Conservation (phyloP, 1,284 basidiomycete species). For the Tranzscheliella williamsii region DNA sequence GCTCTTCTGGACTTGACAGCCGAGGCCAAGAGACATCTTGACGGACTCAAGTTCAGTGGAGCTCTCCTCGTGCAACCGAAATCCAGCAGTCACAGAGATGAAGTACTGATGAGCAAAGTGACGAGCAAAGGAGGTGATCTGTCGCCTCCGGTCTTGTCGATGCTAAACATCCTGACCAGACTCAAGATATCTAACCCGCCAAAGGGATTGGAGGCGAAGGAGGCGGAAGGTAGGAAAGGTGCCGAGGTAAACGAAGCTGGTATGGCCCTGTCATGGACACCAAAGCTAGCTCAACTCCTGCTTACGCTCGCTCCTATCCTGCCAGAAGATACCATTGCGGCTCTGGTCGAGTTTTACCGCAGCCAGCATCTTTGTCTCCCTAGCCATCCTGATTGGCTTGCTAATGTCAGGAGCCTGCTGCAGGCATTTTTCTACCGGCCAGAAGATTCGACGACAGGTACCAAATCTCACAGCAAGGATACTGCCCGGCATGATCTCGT, state of each 20-base stretch:
- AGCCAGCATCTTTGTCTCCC: conserved; percentile 54
- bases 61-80: conserved; percentile 1
- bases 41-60: conserved; percentile 35
- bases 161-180: conserved; percentile 5
- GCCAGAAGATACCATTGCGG: conserved; percentile 44
- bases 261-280: conserved; percentile 43
- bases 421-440: conserved; percentile 52
- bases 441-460: conserved; percentile 13
- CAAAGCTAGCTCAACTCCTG: conserved; percentile 44
- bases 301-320: conserved; percentile 53
- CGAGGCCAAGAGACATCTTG: conserved; percentile 51
- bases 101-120: neutral
- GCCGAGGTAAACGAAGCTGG: conserved; percentile 5
- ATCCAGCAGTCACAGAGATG: neutral
- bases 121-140: neutral
- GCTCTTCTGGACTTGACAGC: conserved; percentile 47
- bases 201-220: conserved; percentile 3
- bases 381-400: conserved; percentile 52
- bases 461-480: conserved; percentile 1
- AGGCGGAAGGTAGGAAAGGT: conserved; percentile 3
- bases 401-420: conserved; percentile 47
- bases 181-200: conserved; percentile 8
- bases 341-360: conserved; percentile 51
- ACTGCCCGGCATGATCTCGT: conserved; percentile 41
- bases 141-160: conserved; percentile 3